Evolutionary conservation across 2,329 filamentous ascomycete genomes (phyloP).

Genomic region (Phyllosticta citribraziliensis): DNA sequence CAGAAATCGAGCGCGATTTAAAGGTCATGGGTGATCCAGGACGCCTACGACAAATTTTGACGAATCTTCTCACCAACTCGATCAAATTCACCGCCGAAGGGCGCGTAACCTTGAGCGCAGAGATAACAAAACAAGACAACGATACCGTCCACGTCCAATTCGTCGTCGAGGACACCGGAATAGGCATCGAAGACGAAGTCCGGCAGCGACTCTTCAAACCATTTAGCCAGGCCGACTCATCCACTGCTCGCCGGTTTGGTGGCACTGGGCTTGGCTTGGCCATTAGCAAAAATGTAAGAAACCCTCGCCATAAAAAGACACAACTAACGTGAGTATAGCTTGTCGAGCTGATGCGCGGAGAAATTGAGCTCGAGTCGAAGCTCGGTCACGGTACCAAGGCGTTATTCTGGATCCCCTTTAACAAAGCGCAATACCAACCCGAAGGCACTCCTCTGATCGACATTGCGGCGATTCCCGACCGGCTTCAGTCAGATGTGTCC

Average conservation of each 20-base stretch:
- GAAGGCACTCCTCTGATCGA: slow-evolving; percentile 46
- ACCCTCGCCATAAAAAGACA: not conserved
- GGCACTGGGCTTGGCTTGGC: slow-evolving; percentile 70
- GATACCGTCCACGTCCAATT: slow-evolving; percentile 62
- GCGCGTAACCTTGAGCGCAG: slow-evolving; percentile 48
- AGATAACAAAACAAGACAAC: slow-evolving; percentile 52
- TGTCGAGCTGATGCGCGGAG: slow-evolving; percentile 67
- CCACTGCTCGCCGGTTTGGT: slow-evolving; percentile 67
- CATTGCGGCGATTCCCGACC: slow-evolving; percentile 55
- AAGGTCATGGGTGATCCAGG: slow-evolving; percentile 82
- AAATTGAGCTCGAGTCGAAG: slow-evolving; percentile 60
- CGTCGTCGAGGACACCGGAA: slow-evolving; percentile 66
- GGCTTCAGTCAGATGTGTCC: slow-evolving; percentile 47
- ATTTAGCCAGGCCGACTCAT: slow-evolving; percentile 73
- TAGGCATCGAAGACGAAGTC: slow-evolving; percentile 72
- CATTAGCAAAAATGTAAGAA: slow-evolving; percentile 62
- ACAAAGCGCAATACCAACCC: slow-evolving; percentile 51
- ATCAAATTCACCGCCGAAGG: slow-evolving; percentile 33
- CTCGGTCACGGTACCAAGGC: slow-evolving; percentile 62
- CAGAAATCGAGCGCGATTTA: slow-evolving; percentile 54
- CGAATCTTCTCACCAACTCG: slow-evolving; percentile 57
- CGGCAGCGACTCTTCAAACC: slow-evolving; percentile 65
- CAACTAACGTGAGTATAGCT: slow-evolving; percentile 28
- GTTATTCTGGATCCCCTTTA: slow-evolving; percentile 68
- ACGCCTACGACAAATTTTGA: slow-evolving; percentile 72